phyloP scores from a whole-genome alignment of 108 stramenopile species.

The Skeletonema grethae region DNA sequence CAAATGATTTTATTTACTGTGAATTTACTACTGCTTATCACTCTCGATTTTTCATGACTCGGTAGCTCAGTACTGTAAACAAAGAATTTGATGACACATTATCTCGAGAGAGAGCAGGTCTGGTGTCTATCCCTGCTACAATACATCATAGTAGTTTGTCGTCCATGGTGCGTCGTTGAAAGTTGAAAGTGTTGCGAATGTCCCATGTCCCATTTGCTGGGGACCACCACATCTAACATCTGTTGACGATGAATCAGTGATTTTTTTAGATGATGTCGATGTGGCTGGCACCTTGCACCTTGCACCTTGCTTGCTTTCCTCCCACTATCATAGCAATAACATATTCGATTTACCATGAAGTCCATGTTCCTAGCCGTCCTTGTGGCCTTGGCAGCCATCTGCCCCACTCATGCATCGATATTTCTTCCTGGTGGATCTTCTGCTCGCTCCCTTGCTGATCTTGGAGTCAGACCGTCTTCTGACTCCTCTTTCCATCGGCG shows the following conservation, averaged over 20 bases:
- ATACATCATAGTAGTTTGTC: too few relatives aligned
- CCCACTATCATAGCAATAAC: background rate
- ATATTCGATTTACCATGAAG: background rate
- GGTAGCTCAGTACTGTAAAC: too few relatives aligned
- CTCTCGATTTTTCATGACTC: too few relatives aligned
- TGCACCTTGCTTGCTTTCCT: background rate
- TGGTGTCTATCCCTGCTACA: too few relatives aligned
- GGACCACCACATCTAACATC: too few relatives aligned
- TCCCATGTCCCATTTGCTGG: too few relatives aligned
- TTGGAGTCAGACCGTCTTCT: slow-evolving; percentile 4
- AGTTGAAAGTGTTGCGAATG: too few relatives aligned
- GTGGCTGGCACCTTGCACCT: too few relatives aligned
- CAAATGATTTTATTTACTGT: background rate
- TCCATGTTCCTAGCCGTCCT: background rate
- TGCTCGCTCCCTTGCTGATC: slow-evolving; percentile 20
- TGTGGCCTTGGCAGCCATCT: slow-evolving; percentile 3
- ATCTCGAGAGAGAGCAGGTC: too few relatives aligned
- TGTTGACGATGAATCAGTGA: background rate
- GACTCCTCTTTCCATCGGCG: slow-evolving; percentile 38
- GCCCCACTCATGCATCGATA: slow-evolving; percentile 20
- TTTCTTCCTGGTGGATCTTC: slow-evolving; percentile 23
- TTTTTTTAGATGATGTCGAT: background rate
- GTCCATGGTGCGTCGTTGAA: too few relatives aligned
- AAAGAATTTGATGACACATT: too few relatives aligned
- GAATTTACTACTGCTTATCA: background rate